Evolutionary conservation across 2,329 filamentous ascomycete genomes (phyloP).

Genomic region (Penicillium sp.): DNA sequence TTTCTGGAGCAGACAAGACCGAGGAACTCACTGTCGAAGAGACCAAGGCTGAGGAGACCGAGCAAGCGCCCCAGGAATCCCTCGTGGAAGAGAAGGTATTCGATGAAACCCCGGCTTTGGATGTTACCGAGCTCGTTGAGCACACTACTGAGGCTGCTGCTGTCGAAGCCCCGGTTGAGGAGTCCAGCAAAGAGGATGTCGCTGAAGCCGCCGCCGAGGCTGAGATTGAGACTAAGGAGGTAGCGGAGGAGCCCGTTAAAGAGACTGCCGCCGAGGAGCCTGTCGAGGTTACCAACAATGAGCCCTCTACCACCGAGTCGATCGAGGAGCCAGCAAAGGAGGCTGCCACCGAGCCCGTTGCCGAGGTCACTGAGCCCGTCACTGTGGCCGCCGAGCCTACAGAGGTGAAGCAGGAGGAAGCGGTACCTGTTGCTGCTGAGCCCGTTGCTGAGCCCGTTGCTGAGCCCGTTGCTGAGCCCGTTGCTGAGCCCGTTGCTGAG

Average conservation of each 20-base stretch:
- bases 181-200: background rate
- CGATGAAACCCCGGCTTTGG: background rate
- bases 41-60: conserved; percentile 27
- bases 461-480: background rate
- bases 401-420: background rate
- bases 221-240: conserved; percentile 5
- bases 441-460: background rate
- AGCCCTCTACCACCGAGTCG: conserved; percentile 2
- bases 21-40: conserved; percentile 39
- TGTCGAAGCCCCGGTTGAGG: background rate
- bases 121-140: conserved; percentile 37
- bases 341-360: background rate
- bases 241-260: background rate
- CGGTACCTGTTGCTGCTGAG: background rate
- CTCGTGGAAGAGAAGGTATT: conserved; percentile 27
- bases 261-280: conserved; percentile 2
- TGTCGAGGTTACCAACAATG: conserved; percentile 2
- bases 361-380: background rate
- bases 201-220: background rate
- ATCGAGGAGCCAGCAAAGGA: conserved; percentile 3
- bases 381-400: conserved; percentile 3
- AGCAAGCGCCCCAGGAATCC: conserved; percentile 24
- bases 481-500: background rate
- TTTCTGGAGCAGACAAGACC: conserved; percentile 20
- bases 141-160: background rate